Percentiles rank a stretch among this genome's conserved stretches.
Conservation (phyloP, 106 monocot genomes). For the Ottelia alismoides region DNA sequence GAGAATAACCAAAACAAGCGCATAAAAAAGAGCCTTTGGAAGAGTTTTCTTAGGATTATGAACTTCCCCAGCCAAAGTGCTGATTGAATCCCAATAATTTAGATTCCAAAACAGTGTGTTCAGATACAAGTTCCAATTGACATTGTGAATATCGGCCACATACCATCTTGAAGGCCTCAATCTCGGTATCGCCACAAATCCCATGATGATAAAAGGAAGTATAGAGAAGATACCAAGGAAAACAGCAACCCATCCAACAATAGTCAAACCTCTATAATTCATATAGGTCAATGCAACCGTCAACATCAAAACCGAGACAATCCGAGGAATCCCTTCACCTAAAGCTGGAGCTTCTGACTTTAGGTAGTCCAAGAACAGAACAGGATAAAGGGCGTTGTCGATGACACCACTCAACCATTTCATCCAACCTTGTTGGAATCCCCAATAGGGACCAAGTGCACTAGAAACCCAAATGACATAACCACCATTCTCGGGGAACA, state of each 20-base stretch:
- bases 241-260: conserved; percentile 65
- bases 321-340: conserved; percentile 30
- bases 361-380: conserved; percentile 57
- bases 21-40: conserved; percentile 51
- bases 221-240: conserved; percentile 45
- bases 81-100: conserved; percentile 69
- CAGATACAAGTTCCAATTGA: conserved; percentile 48
- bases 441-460: conserved; percentile 54
- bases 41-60: conserved; percentile 49
- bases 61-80: conserved; percentile 59
- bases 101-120: conserved; percentile 77
- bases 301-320: conserved; percentile 23
- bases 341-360: conserved; percentile 41
- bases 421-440: conserved; percentile 74
- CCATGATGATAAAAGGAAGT: conserved; percentile 49
- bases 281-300: conserved; percentile 41
- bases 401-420: conserved; percentile 81
- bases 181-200: conserved; percentile 33
- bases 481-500: conserved; percentile 75
- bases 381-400: conserved; percentile 69
- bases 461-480: conserved; percentile 69
- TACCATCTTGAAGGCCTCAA: conserved; percentile 37
- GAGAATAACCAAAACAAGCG: conserved; percentile 36
- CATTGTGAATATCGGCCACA: conserved; percentile 11
- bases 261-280: conserved; percentile 57